A percentile compares a stretch with the other conserved stretches of the same genome.
Conservation (phyloP, 495 filamentous ascomycete species). For the Hypoxylon crocopeplum region DNA sequence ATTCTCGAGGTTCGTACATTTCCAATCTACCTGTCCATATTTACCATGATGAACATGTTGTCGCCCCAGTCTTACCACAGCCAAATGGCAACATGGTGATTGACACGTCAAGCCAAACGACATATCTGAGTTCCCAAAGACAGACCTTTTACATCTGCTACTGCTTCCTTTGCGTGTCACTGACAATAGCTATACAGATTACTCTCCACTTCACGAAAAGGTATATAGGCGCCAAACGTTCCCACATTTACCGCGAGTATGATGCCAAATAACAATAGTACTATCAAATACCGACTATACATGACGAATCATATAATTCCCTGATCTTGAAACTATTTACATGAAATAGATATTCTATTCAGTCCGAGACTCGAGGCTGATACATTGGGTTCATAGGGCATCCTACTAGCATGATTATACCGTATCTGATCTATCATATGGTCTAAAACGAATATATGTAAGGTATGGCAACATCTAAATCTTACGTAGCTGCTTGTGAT, state of each 20-base stretch:
- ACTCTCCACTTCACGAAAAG: background rate
- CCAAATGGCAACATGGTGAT: constrained; percentile 75
- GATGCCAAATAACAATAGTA: constrained; percentile 64
- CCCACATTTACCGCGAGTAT: constrained; percentile 39
- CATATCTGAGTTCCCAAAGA: constrained; percentile 64
- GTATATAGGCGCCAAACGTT: constrained; percentile 3
- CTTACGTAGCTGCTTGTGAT: constrained; percentile 60
- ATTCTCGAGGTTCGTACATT: constrained; percentile 38
- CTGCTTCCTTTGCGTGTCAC: background rate
- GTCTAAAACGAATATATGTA: constrained; percentile 1
- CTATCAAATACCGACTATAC: constrained; percentile 69
- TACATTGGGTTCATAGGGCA: background rate
- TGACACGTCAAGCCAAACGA: constrained; percentile 95
- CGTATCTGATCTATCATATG: background rate
- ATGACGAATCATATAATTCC: constrained; percentile 49
- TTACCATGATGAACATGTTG: constrained; percentile 82
- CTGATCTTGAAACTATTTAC: constrained; percentile 56
- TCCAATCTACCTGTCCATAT: constrained; percentile 29
- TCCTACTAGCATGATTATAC: background rate
- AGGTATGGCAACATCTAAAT: constrained; percentile 28
- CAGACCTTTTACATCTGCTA: background rate
- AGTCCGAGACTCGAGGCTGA: constrained; percentile 13
- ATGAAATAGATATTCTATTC: background rate
- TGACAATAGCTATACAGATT: constrained; percentile 14
- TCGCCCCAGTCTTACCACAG: constrained; percentile 91